These are phyloP conservation scores for Polychytrium aggregatum DNA, from an alignment of 192 early-diverging fungal species.

Conservation along the genomic window DNA sequence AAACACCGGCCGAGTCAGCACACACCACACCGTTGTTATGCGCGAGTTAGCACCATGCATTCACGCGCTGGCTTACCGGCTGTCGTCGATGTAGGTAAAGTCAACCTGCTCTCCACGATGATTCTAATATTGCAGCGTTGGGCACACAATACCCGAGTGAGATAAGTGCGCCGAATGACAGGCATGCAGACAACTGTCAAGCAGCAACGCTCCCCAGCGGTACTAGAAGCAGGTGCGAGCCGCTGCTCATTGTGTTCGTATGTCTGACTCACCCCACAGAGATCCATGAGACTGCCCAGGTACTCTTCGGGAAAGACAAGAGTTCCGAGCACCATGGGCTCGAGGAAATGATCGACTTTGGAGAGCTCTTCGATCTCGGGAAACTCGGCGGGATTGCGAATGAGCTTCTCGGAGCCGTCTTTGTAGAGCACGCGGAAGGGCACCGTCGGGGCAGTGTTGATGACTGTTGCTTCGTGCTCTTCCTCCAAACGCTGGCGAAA, in stretches of 20 bases:
- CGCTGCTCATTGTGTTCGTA: no score
- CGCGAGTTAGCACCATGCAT: neutral
- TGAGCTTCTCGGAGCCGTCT: conserved; percentile 33
- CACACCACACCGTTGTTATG: no score
- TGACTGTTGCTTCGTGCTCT: conserved; percentile 84
- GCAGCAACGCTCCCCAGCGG: no score
- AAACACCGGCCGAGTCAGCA: no score
- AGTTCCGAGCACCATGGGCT: conserved; percentile 89
- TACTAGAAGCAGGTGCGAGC: no score
- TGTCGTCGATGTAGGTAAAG: conserved; percentile 79
- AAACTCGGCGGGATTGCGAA: conserved; percentile 84
- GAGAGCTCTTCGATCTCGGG: conserved; percentile 60
- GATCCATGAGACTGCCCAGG: conserved; percentile 35
- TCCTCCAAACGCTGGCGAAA: conserved; percentile 83
- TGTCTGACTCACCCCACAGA: conserved; percentile 35
- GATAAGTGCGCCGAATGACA: no score
- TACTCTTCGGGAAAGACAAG: conserved; percentile 69
- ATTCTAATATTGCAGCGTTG: conserved; percentile 29
- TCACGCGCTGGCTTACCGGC: conserved; percentile 25
- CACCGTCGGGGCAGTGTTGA: conserved; percentile 88
- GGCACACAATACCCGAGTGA: no score
- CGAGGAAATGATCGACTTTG: conserved; percentile 50
- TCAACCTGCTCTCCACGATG: conserved; percentile 78
- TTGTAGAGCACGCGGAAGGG: conserved; percentile 55
- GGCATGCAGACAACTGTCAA: no score